Evolutionary conservation across 257 asterid species (phyloP), one percentile per base, ranked within the genome.

Genomic region (Scutellaria minor): DNA sequence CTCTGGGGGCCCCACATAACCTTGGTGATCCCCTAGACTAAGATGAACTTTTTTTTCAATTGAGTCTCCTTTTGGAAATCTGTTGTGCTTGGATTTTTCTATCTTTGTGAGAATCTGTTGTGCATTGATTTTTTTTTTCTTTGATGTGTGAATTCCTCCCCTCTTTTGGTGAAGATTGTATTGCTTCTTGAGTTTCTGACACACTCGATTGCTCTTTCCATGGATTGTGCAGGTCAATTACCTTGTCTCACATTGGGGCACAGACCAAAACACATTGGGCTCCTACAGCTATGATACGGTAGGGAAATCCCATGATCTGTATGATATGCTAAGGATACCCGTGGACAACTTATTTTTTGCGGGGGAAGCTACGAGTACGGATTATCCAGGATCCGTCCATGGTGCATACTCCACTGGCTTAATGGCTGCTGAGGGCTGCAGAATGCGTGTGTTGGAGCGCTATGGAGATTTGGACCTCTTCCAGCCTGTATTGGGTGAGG

Each of bases 381-480:
- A 88, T 64, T 92, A 80, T 76, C 94, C 97, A 2, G 98, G 98
- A 48, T 90, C 96, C 1, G 95, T 90, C 48, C 98, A 90, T 11
- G 97, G 98, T 6, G 98, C 98, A 3, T 88, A 87, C 80, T 87
- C 96, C 9, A 92, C 98, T 9, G 98, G 98, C 27, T 59, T 92
- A 67, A 85, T 87, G 94, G 98, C 98, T 20, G 98, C 98, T 7
- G 95, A 92, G 81, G 96, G 81, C 71, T 92, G 98, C 85, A 85
- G 91, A 78, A 92, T 92, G 98, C 96, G 95, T 4, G 96, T 92
- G 7, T 71, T 90, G 65, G 98, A 92, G 78, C 87, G 96, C 8
- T 84, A 90, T 0, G 97, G 98, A 54, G 97, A 84, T 65, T 70
- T 90, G 81, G 95, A 92, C 78, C 79, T 88, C 46, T 85, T 87